Base-by-base conservation (phyloP, 495 filamentous ascomycete genomes). In the Penicillium riverlandense region DNA sequence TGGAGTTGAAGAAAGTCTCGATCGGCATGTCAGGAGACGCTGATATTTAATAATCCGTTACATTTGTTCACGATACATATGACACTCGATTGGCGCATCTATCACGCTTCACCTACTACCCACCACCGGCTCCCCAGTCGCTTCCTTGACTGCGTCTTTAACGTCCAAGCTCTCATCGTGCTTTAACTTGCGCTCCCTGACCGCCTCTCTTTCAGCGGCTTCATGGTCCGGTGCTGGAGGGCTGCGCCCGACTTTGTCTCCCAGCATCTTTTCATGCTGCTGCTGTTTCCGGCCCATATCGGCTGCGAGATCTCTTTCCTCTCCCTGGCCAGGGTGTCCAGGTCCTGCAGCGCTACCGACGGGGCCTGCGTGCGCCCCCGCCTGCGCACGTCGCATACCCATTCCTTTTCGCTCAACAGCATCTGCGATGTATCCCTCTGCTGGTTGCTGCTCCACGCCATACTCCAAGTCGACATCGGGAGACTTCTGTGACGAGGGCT, bases 351-450 rank as follows among this genome's bases (percentile, higher is more conserved):
- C 46, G 29, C 57, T 62, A 0, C 64, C 63, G 32, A 64, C 62
- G 9, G 64, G 46, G 5, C 62, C 66, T 9, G 64, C 61, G 55
- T 68, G 66, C 6, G 58, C 61, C 27, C 61, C 62, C 12, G 62
- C 58, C 47, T 67, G 64, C 10, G 68, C 69, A 8, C 69, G 51
- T 48, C 33, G 55, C 47, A 47, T 57, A 0, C 69, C 67, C 14
- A 52, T 52, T 10, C 60, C 52, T 46, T 70, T 69, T 0, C 66
- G 53, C 42, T 68, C 47, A 1, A 79, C 75, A 0, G 66, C 64
- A 16, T 62, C 51, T 2, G 76, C 77, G 32, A 83, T 75, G 15
- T 75, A 64, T 4, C 78, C 80, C 44, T 83, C 78, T 6, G 62
- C 59, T 0, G 69, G 62, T 27, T 73, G 64, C 16, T 70, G 63